phyloP scores from a whole-genome alignment of 2,329 filamentous ascomycete species.

The Fusarium udum region DNA sequence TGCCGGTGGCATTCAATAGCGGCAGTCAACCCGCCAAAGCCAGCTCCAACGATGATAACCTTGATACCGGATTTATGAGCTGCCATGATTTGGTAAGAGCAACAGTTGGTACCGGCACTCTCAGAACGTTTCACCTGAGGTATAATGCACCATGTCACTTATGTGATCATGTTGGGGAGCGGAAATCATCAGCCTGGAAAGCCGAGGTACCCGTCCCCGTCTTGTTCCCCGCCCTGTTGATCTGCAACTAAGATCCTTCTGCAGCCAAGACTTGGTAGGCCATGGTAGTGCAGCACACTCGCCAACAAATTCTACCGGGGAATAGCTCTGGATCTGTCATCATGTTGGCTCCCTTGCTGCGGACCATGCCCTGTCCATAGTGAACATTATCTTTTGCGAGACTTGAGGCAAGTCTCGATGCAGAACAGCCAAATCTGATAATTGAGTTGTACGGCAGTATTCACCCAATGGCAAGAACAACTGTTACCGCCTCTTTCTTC shows the following conservation, averaged over 20 bases:
- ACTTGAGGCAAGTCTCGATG: not conserved
- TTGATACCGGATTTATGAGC: slow-evolving; percentile 21
- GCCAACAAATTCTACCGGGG: not conserved
- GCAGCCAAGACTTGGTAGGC: not conserved
- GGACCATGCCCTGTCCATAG: not conserved
- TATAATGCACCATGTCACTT: not conserved
- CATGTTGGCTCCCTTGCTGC: not conserved
- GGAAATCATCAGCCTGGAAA: not conserved
- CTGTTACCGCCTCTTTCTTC: not conserved
- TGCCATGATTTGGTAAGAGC: slow-evolving; percentile 24
- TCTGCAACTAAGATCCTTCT: not conserved
- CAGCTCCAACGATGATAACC: slow-evolving; percentile 32
- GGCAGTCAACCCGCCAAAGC: slow-evolving; percentile 29
- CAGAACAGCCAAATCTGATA: not conserved
- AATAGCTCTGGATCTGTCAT: not conserved
- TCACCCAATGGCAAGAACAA: not conserved
- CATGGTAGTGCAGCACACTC: not conserved
- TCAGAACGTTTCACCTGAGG: fast-evolving
- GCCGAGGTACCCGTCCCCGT: slow-evolving; percentile 2
- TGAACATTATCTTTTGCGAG: not conserved
- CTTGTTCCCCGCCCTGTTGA: slow-evolving; percentile 6
- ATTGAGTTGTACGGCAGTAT: fast-evolving
- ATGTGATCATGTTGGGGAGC: not conserved
- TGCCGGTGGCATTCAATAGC: slow-evolving; percentile 31
- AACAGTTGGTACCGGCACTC: fast-evolving